phyloP scores from a whole-genome alignment of 2,329 filamentous ascomycete genomes.

The Alternaria gaisen region DNA sequence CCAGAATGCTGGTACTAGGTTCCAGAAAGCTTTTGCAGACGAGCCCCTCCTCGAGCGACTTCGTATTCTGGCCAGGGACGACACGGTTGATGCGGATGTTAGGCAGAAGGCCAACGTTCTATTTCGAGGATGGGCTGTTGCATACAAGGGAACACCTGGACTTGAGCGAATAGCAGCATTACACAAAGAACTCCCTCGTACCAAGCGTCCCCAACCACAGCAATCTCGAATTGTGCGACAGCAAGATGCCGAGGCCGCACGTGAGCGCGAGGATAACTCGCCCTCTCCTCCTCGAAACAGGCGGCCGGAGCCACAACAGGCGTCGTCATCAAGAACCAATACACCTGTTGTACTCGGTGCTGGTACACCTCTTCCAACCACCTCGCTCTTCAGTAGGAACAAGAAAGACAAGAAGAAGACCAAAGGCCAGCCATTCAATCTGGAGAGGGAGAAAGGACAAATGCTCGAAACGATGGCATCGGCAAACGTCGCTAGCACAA shows the following conservation, averaged over 20 bases:
- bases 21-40: slow-evolving; percentile 87
- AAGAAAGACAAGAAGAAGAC: slow-evolving; percentile 63
- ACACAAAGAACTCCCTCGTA: slow-evolving; percentile 73
- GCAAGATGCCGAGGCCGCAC: slow-evolving; percentile 75
- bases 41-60: slow-evolving; percentile 91
- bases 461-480: slow-evolving; percentile 91
- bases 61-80: slow-evolving; percentile 84
- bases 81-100: slow-evolving; percentile 85
- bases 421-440: slow-evolving; percentile 74
- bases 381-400: slow-evolving; percentile 62
- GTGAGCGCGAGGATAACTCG: slow-evolving; percentile 66
- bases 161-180: slow-evolving; percentile 81
- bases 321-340: slow-evolving; percentile 39
- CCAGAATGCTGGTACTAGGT: slow-evolving; percentile 88
- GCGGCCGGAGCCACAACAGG: slow-evolving; percentile 37
- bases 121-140: slow-evolving; percentile 84
- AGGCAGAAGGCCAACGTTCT: slow-evolving; percentile 85
- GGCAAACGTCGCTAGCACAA: slow-evolving; percentile 88
- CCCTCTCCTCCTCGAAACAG: slow-evolving; percentile 40
- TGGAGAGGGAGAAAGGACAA: slow-evolving; percentile 85
- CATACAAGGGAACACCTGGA: slow-evolving; percentile 82
- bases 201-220: slow-evolving; percentile 70
- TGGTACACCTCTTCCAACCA: slow-evolving; percentile 55
- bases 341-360: slow-evolving; percentile 40
- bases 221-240: slow-evolving; percentile 85